Conservation (phyloP, 768 basidiomycete genomes). For the Coprinopsis cinerea region DNA sequence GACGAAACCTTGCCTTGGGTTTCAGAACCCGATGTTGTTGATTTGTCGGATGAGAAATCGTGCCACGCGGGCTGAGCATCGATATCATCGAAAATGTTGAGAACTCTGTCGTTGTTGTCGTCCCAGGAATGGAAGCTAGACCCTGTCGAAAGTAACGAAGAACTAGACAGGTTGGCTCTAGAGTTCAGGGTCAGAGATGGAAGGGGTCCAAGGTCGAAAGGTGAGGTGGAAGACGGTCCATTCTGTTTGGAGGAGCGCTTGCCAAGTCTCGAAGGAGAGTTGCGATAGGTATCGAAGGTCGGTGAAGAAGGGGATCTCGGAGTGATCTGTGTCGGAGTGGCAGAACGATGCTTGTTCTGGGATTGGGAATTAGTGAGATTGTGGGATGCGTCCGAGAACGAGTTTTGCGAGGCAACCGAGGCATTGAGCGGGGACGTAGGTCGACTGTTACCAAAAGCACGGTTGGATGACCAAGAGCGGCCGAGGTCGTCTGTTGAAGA, state of each 20-base stretch:
- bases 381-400: not conserved
- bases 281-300: conserved; percentile 37
- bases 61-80: conserved; percentile 59
- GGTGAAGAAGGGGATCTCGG: conserved; percentile 52
- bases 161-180: conserved; percentile 67
- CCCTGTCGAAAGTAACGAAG: conserved; percentile 73
- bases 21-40: conserved; percentile 38
- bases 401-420: not conserved
- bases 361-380: not conserved
- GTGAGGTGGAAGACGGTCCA: conserved; percentile 34
- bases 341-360: conserved; percentile 41
- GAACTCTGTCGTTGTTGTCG: conserved; percentile 49
- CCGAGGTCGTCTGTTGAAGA: not conserved
- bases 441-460: not conserved
- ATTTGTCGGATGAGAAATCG: conserved; percentile 42
- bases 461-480: not conserved
- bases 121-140: conserved; percentile 87
- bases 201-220: conserved; percentile 45
- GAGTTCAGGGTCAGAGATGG: conserved; percentile 65
- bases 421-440: not conserved
- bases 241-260: conserved; percentile 50
- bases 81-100: conserved; percentile 48
- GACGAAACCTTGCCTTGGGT: conserved; percentile 22
- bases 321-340: conserved; percentile 59
- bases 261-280: conserved; percentile 14